phyloP scores from a whole-genome alignment of 2,329 filamentous ascomycete species.

The Cladophialophora exuberans region DNA sequence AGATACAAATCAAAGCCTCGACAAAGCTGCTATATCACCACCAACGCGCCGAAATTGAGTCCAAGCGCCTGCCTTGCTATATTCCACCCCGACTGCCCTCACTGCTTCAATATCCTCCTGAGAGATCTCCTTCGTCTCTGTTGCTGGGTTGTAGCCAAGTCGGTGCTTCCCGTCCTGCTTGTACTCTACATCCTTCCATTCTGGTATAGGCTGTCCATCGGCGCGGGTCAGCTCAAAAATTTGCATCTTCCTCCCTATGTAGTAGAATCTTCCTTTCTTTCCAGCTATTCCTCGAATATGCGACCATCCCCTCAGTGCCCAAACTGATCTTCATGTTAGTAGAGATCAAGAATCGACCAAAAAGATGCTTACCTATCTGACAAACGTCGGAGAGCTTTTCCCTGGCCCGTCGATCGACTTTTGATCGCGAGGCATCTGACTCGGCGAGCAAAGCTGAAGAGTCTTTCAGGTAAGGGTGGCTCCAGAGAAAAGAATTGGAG shows the following conservation, averaged over 20 bases:
- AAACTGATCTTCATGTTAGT: not conserved
- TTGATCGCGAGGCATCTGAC: not conserved
- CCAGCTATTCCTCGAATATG: not conserved
- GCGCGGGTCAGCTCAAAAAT: constrained; percentile 6
- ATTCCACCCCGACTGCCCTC: not conserved
- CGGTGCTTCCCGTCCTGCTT: constrained; percentile 9
- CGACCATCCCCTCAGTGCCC: not conserved
- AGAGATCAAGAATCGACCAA: not conserved
- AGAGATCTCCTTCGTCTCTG: not conserved
- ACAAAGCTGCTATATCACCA: constrained; percentile 7
- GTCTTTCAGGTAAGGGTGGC: not conserved
- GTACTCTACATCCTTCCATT: constrained; percentile 9
- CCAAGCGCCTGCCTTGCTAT: not conserved
- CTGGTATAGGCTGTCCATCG: not conserved
- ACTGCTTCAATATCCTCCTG: constrained; percentile 10
- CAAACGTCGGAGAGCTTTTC: not conserved
- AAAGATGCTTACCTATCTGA: not conserved
- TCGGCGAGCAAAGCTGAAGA: not conserved
- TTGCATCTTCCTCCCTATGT: not conserved
- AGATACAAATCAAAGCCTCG: not conserved
- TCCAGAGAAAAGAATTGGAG: not conserved
- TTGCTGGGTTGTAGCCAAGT: constrained; percentile 13
- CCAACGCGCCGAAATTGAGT: constrained; percentile 1
- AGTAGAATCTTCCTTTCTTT: not conserved
- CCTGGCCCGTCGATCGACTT: not conserved